Conservation (phyloP, 495 filamentous ascomycete genomes). For the Chaetomium cochliodes region DNA sequence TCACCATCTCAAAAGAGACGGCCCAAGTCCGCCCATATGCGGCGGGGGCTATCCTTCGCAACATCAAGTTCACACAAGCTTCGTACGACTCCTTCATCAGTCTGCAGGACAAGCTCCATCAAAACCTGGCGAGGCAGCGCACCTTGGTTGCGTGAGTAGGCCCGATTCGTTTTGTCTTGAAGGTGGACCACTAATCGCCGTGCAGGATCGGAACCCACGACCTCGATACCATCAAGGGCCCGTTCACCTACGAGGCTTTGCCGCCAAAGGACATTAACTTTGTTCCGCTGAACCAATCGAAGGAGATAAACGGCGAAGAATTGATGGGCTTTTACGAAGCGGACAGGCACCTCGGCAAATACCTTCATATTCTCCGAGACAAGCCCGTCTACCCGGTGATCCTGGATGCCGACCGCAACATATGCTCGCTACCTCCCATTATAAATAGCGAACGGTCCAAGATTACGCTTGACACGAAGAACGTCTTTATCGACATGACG, state of each 20-base stretch:
- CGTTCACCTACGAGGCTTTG: conserved; percentile 94
- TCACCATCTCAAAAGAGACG: conserved; percentile 79
- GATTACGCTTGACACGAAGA: conserved; percentile 83
- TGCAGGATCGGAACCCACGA: conserved; percentile 86
- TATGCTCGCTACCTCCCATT: conserved; percentile 93
- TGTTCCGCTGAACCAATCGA: conserved; percentile 82
- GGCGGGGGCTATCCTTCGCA: conserved; percentile 80
- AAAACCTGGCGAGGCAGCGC: conserved; percentile 89
- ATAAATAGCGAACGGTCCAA: conserved; percentile 98
- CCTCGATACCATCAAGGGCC: conserved; percentile 86
- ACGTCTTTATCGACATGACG: conserved; percentile 96
- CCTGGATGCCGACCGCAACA: conserved; percentile 79
- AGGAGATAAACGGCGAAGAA: conserved; percentile 81
- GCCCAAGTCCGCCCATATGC: conserved; percentile 79
- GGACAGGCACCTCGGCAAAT: conserved; percentile 77
- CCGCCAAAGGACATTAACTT: conserved; percentile 92
- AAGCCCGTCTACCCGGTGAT: conserved; percentile 96
- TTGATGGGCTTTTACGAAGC: conserved; percentile 95
- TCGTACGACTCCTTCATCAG: conserved; percentile 96
- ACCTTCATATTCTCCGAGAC: conserved; percentile 89
- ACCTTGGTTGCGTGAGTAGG: conserved; percentile 70
- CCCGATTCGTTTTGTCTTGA: background rate
- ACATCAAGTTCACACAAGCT: conserved; percentile 85
- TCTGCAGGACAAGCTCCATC: conserved; percentile 96
- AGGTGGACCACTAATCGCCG: conserved; percentile 7